These are phyloP conservation scores for Scleroderma citrinum DNA, from an alignment of 768 basidiomycete genomes.

Conservation along the genomic window DNA sequence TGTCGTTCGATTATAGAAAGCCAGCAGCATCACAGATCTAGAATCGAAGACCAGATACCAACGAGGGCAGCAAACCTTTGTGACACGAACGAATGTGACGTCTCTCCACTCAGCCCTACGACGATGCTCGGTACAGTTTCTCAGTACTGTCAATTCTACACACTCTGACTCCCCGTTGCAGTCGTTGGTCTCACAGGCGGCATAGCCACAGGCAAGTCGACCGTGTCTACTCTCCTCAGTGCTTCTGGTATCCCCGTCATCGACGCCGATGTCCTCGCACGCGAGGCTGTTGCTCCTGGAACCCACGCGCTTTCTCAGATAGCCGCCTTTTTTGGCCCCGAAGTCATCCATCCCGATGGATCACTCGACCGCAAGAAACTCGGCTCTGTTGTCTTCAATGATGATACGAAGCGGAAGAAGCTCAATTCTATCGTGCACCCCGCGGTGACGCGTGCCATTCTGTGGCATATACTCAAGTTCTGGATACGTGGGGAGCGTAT, in stretches of 20 bases:
- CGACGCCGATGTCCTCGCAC: constrained; percentile 89
- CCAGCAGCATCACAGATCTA: too few species aligned
- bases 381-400: constrained; percentile 79
- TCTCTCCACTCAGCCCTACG: background rate
- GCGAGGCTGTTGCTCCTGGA: constrained; percentile 80
- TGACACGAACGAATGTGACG: too few species aligned
- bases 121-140: constrained; percentile 2
- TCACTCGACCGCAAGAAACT: constrained; percentile 77
- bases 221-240: constrained; percentile 72
- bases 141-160: background rate
- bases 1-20: too few species aligned
- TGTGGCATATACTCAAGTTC: constrained; percentile 53
- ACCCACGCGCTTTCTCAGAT: constrained; percentile 68
- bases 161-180: constrained; percentile 22
- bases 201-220: constrained; percentile 95
- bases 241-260: constrained; percentile 71
- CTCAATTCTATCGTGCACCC: constrained; percentile 90
- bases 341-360: constrained; percentile 62
- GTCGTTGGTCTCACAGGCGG: constrained; percentile 95
- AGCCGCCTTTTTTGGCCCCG: constrained; percentile 61
- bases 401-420: constrained; percentile 60
- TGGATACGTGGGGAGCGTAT: constrained; percentile 79
- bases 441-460: constrained; percentile 75
- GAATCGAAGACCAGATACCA: too few species aligned
- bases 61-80: too few species aligned